Evolutionary conservation across 108 stramenopile genomes (phyloP).

Genomic region (Nannochloropsis granulata): DNA sequence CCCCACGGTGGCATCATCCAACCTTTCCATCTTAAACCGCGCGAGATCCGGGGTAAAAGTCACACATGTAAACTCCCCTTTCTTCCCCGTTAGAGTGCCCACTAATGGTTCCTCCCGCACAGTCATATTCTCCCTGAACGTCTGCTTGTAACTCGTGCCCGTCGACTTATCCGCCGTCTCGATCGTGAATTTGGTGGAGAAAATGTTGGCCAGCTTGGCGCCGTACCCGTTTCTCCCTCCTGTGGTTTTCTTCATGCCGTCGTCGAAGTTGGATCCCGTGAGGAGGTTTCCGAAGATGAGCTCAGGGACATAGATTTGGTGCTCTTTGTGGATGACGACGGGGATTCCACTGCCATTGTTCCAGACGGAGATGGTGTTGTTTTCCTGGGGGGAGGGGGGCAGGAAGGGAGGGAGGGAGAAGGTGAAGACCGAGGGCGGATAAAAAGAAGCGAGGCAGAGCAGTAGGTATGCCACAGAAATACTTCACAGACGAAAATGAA

Average conservation of each 20-base stretch:
- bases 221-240: constrained; percentile 99
- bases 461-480: not conserved
- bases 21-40: constrained; percentile 72
- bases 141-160: constrained; percentile 64
- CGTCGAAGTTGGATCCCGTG: constrained; percentile 95
- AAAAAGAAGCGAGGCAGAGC: not conserved
- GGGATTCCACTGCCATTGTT: constrained; percentile 78
- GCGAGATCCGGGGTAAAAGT: constrained; percentile 84
- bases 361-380: constrained; percentile 66
- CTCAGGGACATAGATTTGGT: constrained; percentile 60
- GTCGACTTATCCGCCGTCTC: constrained; percentile 68
- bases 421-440: not conserved
- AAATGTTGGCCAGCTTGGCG: constrained; percentile 98
- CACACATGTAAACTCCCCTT: constrained; percentile 85
- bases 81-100: constrained; percentile 32
- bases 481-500: not conserved
- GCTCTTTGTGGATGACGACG: constrained; percentile 44
- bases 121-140: constrained; percentile 80
- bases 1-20: constrained; percentile 76
- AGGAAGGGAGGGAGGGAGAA: not conserved
- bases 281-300: constrained; percentile 94
- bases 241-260: constrained; percentile 83
- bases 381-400: not conserved
- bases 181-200: constrained; percentile 60
- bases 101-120: not conserved